Conservation (phyloP, 129 eudicot genomes). For the Centaurea solstitialis region DNA sequence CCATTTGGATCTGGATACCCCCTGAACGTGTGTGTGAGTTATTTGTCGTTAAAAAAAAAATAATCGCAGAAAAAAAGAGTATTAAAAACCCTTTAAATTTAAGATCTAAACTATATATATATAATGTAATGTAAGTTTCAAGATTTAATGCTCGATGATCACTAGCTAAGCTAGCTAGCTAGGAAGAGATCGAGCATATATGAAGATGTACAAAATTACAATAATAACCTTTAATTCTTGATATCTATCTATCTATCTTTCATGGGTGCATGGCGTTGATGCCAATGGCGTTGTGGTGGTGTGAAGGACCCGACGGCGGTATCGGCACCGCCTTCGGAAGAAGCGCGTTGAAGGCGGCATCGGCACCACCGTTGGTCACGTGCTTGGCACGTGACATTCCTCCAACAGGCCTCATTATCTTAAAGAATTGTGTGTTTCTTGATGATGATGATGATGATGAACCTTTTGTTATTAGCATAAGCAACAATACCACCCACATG, state of each 20-base stretch:
- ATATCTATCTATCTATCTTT: slow-evolving; percentile 3
- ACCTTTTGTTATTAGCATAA: no score
- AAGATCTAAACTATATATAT: slow-evolving; percentile 16
- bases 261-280: slow-evolving; percentile 29
- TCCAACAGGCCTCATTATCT: slow-evolving; percentile 20
- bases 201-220: slow-evolving; percentile 31
- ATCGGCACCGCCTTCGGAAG: slow-evolving; percentile 39
- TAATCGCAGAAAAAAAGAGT: not conserved
- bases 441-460: slow-evolving; percentile 40
- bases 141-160: no score
- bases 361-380: no score
- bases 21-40: no score
- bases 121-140: slow-evolving; percentile 21
- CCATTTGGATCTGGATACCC: no score
- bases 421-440: slow-evolving; percentile 34
- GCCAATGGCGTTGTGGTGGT: slow-evolving; percentile 44
- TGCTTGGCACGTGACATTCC: slow-evolving; percentile 17
- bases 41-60: not conserved
- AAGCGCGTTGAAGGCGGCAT: slow-evolving; percentile 28
- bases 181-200: slow-evolving; percentile 1
- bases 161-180: no score
- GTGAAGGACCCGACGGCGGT: slow-evolving; percentile 52
- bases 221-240: slow-evolving; percentile 7
- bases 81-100: not conserved
- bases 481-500: slow-evolving; percentile 24